A percentile compares a stretch with the other conserved stretches of the same genome.
phyloP scores from a whole-genome alignment of 1,139 yeast species.

The Scheffersomyces quercinus region DNA sequence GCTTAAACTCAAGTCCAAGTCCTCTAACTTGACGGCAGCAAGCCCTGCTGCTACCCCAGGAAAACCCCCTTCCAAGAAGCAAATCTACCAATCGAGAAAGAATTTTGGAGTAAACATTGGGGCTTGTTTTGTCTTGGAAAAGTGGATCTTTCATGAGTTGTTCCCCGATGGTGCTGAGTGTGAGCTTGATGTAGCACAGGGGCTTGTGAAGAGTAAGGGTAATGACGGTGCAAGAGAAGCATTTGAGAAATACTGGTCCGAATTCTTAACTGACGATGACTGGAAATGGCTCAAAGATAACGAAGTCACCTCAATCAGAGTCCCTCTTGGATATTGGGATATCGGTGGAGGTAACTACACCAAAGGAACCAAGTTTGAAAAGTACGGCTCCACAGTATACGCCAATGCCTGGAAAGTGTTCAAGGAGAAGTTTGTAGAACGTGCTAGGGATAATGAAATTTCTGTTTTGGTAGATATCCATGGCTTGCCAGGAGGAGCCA shows the following conservation, averaged over 20 bases:
- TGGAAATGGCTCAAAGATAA: slow-evolving; percentile 73
- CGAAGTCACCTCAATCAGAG: slow-evolving; percentile 74
- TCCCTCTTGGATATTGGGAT: slow-evolving; percentile 93
- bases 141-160: slow-evolving; percentile 63
- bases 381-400: slow-evolving; percentile 54
- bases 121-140: slow-evolving; percentile 77
- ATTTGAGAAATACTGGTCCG: slow-evolving; percentile 70
- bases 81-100: slow-evolving; percentile 63
- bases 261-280: slow-evolving; percentile 66
- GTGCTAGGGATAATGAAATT: slow-evolving; percentile 58
- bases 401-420: slow-evolving; percentile 67
- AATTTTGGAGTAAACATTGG: slow-evolving; percentile 91
- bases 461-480: slow-evolving; percentile 84
- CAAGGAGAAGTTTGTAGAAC: slow-evolving; percentile 49
- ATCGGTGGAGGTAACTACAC: slow-evolving; percentile 64
- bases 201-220: slow-evolving; percentile 50
- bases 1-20: slow-evolving; percentile 40
- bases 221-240: slow-evolving; percentile 52
- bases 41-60: slow-evolving; percentile 32
- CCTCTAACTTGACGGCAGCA: slow-evolving; percentile 27
- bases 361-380: slow-evolving; percentile 61
- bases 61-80: slow-evolving; percentile 42
- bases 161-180: slow-evolving; percentile 54
- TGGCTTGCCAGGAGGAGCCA: slow-evolving; percentile 92
- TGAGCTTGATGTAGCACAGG: slow-evolving; percentile 73